Base-by-base conservation (phyloP, 1,139 yeast genomes). In the Chernovozyma sophiae-reginae region DNA sequence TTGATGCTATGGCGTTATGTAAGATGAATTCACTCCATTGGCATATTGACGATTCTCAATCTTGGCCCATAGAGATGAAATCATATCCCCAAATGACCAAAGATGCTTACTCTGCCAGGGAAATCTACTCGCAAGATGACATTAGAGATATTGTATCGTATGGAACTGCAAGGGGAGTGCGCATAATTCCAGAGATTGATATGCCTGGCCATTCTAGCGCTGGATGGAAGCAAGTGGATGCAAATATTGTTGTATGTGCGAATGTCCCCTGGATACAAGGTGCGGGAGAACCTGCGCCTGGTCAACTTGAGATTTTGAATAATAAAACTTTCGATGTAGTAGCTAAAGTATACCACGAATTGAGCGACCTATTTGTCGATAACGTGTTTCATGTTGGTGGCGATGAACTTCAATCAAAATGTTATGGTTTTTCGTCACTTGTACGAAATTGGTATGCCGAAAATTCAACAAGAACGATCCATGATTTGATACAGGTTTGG, bases 171-270 rank as follows among this genome's bases (percentile, higher is more conserved):
- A 53, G 72, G 35, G 77, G 76, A 12, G 63, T 72, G 4, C 54
- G 77, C 34, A 58, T 72, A 4, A 49, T 72, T 29, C 77, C 77
- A 2, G 78, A 72, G 45, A 48, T 72, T 15, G 78, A 72, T 42
- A 50, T 68, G 55, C 77, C 77, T 1, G 76, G 74, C 2, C 78
- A 72, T 48, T 56, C 74, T 8, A 55, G 65, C 27, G 64, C 74
- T 11, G 77, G 77, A 2, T 72, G 72, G 69, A 48, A 48, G 29
- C 59, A 55, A 38, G 52, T 68, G 15, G 64, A 67, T 41, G 56
- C 65, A 1, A 49, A 52, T 8, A 43, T 68, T 24, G 53, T 70
- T 15, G 55, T 62, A 10, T 69, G 75, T 52, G 61, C 55, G 2
- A 43, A 60, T 30, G 49, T 56, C 1, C 57, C 60, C 54, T 65